These are phyloP conservation scores for Puccinia novopanici DNA, from an alignment of 1,284 basidiomycete genomes.

Conservation along the genomic window DNA sequence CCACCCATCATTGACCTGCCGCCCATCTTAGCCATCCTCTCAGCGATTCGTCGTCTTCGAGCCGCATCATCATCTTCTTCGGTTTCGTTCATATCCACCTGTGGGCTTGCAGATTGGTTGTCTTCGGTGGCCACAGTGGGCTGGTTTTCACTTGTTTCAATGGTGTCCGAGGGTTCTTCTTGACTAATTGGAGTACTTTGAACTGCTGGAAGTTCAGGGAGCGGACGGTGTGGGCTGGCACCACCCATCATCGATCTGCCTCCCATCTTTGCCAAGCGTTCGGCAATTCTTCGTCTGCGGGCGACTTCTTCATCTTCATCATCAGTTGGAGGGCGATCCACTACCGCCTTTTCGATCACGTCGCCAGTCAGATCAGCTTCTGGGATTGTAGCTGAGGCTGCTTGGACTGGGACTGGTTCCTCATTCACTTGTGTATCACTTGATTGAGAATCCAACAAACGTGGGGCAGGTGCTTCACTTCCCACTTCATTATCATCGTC, in stretches of 20 bases:
- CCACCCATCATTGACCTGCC: slow-evolving; percentile 48
- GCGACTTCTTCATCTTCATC: slow-evolving; percentile 40
- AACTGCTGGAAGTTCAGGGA: slow-evolving; percentile 5
- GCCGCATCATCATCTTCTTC: slow-evolving; percentile 40
- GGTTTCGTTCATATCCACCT: neutral
- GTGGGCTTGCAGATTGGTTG: neutral
- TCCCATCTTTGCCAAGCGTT: slow-evolving; percentile 47
- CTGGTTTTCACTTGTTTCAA: neutral
- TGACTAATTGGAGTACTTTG: neutral
- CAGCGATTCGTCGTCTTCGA: slow-evolving; percentile 40
- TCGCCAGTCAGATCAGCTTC: neutral
- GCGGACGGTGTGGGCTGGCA: slow-evolving; percentile 1
- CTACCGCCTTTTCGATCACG: neutral
- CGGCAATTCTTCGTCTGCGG: slow-evolving; percentile 31
- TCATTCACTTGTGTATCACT: neutral
- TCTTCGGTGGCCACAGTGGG: neutral
- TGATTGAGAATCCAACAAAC: neutral
- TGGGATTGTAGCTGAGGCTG: neutral
- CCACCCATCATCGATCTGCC: slow-evolving; percentile 47
- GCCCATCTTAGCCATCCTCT: slow-evolving; percentile 50
- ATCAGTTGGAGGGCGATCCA: neutral
- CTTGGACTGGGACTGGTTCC: neutral
- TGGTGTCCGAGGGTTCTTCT: neutral
- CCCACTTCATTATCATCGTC: slow-evolving; percentile 1
- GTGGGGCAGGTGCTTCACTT: neutral